These are phyloP conservation scores for Niebla homalea DNA, from an alignment of 495 filamentous ascomycete genomes.

Conservation along the genomic window DNA sequence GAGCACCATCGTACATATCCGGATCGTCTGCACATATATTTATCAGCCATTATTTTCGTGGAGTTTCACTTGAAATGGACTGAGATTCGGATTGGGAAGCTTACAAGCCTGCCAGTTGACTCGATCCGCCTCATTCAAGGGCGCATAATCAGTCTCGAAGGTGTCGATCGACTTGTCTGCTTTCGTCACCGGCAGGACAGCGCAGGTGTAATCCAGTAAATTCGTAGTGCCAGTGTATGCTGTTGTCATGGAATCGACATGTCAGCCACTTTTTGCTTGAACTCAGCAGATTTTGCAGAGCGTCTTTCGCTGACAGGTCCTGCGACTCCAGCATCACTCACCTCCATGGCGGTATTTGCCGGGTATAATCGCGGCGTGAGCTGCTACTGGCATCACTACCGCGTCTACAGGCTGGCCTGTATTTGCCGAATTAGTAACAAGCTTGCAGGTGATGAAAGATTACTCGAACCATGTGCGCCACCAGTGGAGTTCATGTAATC, in stretches of 20 bases:
- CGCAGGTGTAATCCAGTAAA: slow-evolving; percentile 30
- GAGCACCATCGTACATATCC: slow-evolving; percentile 33
- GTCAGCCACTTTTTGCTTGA: too few species aligned
- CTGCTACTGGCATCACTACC: slow-evolving; percentile 40
- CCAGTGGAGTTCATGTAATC: slow-evolving; percentile 28
- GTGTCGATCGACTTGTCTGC: slow-evolving; percentile 27
- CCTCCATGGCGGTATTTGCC: slow-evolving; percentile 21
- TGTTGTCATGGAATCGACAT: not conserved
- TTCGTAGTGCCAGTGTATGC: slow-evolving; percentile 20
- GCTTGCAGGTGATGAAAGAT: not conserved
- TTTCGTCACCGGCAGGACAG: slow-evolving; percentile 34
- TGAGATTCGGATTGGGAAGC: too few species aligned
- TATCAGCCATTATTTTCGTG: not conserved
- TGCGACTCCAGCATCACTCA: not conserved
- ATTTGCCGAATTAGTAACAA: not conserved
- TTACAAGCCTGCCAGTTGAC: slow-evolving; percentile 26
- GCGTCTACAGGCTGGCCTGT: slow-evolving; percentile 36
- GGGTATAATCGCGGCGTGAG: slow-evolving; percentile 31
- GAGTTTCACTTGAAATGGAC: not conserved
- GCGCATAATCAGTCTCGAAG: slow-evolving; percentile 17
- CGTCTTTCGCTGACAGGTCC: not conserved
- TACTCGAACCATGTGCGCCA: slow-evolving; percentile 16
- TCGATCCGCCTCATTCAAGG: slow-evolving; percentile 24
- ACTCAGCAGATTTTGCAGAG: not conserved
- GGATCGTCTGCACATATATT: slow-evolving; percentile 25